phyloP scores from a whole-genome alignment of 345 rosid genomes.

The Linum tenue region DNA sequence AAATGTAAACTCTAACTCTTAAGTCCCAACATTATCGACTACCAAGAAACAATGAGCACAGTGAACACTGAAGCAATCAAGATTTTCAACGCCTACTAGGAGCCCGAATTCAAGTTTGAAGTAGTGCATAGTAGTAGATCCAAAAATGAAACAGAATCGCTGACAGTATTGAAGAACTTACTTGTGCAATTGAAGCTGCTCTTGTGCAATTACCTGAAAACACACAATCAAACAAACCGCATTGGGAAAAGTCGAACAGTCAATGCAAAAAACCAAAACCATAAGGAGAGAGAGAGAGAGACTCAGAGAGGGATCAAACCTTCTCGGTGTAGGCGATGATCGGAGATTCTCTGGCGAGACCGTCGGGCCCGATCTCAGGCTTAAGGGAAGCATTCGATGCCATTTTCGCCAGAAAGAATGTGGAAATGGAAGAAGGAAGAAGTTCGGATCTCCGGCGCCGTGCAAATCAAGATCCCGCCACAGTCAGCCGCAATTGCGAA shows the following conservation, averaged over 20 bases:
- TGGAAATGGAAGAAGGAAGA: neutral
- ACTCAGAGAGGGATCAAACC: conserved; percentile 28
- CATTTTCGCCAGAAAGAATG: conserved; percentile 21
- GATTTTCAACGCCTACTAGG: neutral
- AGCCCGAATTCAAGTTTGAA: neutral
- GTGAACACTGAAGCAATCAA: no score
- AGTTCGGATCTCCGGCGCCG: neutral
- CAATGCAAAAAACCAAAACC: neutral
- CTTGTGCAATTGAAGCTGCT: conserved; percentile 79
- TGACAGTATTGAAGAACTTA: conserved; percentile 18
- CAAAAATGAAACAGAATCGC: neutral
- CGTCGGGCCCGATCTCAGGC: conserved; percentile 85
- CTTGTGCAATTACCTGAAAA: conserved; percentile 67
- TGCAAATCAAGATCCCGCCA: neutral
- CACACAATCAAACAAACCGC: conserved; percentile 1
- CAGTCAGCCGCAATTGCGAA: neutral
- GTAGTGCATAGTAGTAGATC: neutral
- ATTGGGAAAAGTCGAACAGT: neutral
- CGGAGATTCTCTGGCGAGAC: conserved; percentile 73
- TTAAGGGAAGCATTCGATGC: conserved; percentile 51
- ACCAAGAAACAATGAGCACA: neutral
- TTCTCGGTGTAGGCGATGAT: conserved; percentile 86
- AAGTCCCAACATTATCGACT: neutral
- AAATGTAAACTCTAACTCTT: neutral
- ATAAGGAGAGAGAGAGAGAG: neutral